A percentile compares a stretch with the other conserved stretches of the same genome.
Evolutionary conservation across 768 basidiomycete species (phyloP).

Genomic region (Hericium erinaceus): DNA sequence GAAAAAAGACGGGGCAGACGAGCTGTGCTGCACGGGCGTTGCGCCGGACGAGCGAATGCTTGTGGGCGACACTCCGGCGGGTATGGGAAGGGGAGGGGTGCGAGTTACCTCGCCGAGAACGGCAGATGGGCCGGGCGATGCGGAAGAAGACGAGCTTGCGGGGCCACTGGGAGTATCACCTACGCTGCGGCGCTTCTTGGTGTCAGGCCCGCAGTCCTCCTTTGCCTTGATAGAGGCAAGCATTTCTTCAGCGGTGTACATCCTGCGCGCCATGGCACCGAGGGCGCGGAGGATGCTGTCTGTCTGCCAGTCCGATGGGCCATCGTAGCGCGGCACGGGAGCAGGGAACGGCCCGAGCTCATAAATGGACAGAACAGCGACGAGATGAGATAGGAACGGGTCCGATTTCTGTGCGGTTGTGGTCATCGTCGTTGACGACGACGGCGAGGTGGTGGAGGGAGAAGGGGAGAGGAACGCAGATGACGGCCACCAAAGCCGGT

Average conservation of each 20-base stretch:
- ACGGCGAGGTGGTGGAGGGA: neutral
- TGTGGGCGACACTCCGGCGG: neutral
- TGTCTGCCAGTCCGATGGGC: conserved; percentile 14
- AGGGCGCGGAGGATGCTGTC: conserved; percentile 11
- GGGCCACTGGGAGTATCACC: conserved; percentile 9
- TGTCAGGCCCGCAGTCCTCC: conserved; percentile 12
- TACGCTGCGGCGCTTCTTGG: conserved; percentile 15
- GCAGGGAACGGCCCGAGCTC: conserved; percentile 15
- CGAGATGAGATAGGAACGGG: conserved; percentile 13
- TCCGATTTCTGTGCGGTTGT: conserved; percentile 1
- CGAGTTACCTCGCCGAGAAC: neutral
- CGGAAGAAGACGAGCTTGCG: conserved; percentile 5
- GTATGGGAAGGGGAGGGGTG: neutral
- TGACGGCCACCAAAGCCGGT: neutral
- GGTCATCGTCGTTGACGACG: neutral
- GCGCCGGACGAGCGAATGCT: conserved; percentile 5
- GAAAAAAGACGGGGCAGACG: conserved; percentile 7
- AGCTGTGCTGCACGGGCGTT: conserved; percentile 5
- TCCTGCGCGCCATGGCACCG: conserved; percentile 11
- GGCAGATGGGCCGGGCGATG: neutral
- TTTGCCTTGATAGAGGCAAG: conserved; percentile 13
- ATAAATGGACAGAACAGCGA: conserved; percentile 13
- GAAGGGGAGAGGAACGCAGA: neutral
- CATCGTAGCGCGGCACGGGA: conserved; percentile 13
- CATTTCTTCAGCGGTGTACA: conserved; percentile 15